Percentiles rank a stretch among this genome's conserved stretches.
These are phyloP conservation scores for Lavandula angustifolia DNA, from an alignment of 257 asterid genomes.

Conservation along the genomic window DNA sequence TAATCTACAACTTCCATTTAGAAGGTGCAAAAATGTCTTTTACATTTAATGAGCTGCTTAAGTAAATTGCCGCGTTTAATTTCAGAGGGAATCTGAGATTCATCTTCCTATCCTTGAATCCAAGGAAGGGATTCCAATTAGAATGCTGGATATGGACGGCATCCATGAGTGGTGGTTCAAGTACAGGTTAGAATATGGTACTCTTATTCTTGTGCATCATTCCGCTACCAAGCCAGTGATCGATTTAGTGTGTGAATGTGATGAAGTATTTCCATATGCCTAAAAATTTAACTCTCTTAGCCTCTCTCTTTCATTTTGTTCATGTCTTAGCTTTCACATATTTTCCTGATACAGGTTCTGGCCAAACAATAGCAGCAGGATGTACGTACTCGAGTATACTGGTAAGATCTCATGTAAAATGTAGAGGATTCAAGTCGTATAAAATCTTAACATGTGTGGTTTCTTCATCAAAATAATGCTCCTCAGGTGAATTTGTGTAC, in stretches of 20 bases:
- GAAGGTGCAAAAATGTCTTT: too few relatives aligned
- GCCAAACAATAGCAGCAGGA: constrained; percentile 69
- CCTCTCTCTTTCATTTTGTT: background rate
- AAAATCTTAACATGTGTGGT: background rate
- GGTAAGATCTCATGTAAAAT: constrained; percentile 33
- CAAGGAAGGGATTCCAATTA: constrained; percentile 48
- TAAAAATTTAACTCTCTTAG: too few relatives aligned
- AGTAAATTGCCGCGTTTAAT: background rate
- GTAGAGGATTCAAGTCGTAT: background rate
- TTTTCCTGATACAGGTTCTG: constrained; percentile 40
- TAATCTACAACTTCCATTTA: background rate
- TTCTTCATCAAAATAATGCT: background rate
- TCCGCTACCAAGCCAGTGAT: too few relatives aligned
- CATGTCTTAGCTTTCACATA: background rate
- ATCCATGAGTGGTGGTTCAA: constrained; percentile 56
- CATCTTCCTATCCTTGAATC: constrained; percentile 50
- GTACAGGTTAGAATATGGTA: constrained; percentile 40
- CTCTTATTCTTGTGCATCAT: too few relatives aligned
- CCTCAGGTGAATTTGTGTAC: constrained; percentile 46
- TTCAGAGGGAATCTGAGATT: constrained; percentile 54
- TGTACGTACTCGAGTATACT: constrained; percentile 60
- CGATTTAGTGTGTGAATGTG: too few relatives aligned
- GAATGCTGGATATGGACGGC: constrained; percentile 65
- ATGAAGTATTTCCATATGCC: too few relatives aligned
- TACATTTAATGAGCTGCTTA: too few relatives aligned